Base-by-base conservation (phyloP, 2,329 filamentous ascomycete genomes). In the Aspergillus chevalieri region DNA sequence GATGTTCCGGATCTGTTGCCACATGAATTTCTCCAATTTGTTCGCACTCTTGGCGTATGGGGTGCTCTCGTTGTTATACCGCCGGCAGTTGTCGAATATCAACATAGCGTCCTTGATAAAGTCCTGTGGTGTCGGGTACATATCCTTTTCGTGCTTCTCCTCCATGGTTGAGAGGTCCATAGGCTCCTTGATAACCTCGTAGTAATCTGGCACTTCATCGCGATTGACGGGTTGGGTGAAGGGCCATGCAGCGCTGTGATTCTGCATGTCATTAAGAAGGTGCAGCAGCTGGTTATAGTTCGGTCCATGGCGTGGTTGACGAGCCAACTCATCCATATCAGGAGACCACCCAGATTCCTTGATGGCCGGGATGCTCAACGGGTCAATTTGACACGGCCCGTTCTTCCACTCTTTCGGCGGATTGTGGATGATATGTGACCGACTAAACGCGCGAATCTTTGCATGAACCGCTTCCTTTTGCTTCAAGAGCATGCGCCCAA, bases 91-190 rank as follows among this genome's bases (percentile, higher is more conserved):
- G 67, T 91, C 83, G 63, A 95, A 96, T 57, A 98, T 84, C 62
- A 97, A 81, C 64, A 84, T 85, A 8, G 91, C 88, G 66, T 98
- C 93, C 55, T 80, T 82, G 72, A 92, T 84, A 60, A 98, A 96
- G 61, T 97, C 93, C 65, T 97, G 90, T 0, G 93, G 92, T 0
- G 83, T 90, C 14, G 84, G 81, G 65, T 98, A 98, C 63, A 92
- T 82, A 70, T 97, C 93, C 36, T 89, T 89, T 64, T 97, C 91
- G 55, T 96, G 85, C 71, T 95, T 95, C 59, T 83, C 84, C 70
- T 97, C 93, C 92, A 98, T 97, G 17, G 91, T 96, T 44, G 82
- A 85, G 44, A 96, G 77, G 65, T 96, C 93, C 93, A 98, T 98
- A 33, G 93, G 93, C 68, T 95, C 87, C 65, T 91, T 91, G 75